A percentile compares a stretch with the other conserved stretches of the same genome.
Conservation (phyloP, 2,329 filamentous ascomycete genomes). For the Diaporthe australafricana region DNA sequence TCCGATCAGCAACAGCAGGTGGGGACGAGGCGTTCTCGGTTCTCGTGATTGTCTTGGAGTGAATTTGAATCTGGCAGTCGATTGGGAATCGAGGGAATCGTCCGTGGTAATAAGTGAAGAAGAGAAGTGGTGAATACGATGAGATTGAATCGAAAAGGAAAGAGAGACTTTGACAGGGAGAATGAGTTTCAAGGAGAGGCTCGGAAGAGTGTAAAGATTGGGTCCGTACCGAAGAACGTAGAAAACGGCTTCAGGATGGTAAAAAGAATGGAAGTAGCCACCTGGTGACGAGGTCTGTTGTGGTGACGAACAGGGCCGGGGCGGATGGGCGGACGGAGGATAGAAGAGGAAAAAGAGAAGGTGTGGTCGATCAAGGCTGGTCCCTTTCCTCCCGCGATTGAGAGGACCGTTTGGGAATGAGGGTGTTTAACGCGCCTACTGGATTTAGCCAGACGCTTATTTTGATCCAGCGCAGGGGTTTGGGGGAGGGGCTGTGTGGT, state of each 20-base stretch:
- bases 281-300: neutral
- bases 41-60: neutral
- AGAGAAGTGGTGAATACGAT: constrained; percentile 1
- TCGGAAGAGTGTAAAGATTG: constrained; percentile 21
- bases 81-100: neutral
- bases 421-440: constrained; percentile 33
- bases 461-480: constrained; percentile 20
- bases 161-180: constrained; percentile 10
- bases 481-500: neutral
- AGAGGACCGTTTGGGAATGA: constrained; percentile 30
- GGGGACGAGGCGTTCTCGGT: neutral
- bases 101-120: neutral
- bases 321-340: constrained; percentile 19
- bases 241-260: neutral
- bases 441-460: constrained; percentile 32
- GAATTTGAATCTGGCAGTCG: neutral
- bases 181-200: constrained; percentile 18
- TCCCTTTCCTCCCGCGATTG: constrained; percentile 11
- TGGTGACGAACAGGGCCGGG: neutral
- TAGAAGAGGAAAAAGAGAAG: constrained; percentile 34
- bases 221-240: constrained; percentile 19
- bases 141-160: constrained; percentile 4
- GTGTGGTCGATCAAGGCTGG: constrained; percentile 24
- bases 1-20: neutral
- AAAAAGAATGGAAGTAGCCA: constrained; percentile 20